Percentiles rank a stretch among this genome's conserved stretches.
Evolutionary conservation across 1,139 yeast species (phyloP).

Genomic region (Yamadazyma atmosphaerica): DNA sequence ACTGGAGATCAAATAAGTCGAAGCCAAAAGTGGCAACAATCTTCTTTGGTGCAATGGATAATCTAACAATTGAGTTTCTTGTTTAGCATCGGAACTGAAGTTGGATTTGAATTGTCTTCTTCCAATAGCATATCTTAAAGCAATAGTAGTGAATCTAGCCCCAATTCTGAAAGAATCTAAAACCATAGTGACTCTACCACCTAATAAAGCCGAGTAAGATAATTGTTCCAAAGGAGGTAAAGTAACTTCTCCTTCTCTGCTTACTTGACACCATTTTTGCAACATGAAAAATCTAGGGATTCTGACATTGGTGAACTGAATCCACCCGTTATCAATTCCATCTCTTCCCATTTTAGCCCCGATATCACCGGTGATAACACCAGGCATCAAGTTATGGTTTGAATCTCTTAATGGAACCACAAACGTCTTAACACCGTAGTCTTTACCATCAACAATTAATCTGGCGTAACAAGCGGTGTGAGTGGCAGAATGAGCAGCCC

Average conservation of each 20-base stretch:
- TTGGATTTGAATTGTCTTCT: conserved; percentile 75
- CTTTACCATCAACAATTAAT: conserved; percentile 75
- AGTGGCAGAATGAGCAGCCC: conserved; percentile 93
- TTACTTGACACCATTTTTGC: conserved; percentile 76
- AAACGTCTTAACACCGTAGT: conserved; percentile 88
- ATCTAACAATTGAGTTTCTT: conserved; percentile 74
- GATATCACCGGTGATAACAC: conserved; percentile 84
- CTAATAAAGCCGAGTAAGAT: conserved; percentile 81
- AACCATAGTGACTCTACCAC: conserved; percentile 90
- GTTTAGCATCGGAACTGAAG: conserved; percentile 32
- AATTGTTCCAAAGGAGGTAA: conserved; percentile 84
- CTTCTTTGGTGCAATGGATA: conserved; percentile 88
- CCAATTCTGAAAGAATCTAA: conserved; percentile 79
- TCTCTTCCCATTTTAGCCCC: conserved; percentile 94
- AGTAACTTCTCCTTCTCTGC: conserved; percentile 65
- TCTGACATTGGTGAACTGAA: conserved; percentile 78
- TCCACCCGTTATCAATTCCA: conserved; percentile 93
- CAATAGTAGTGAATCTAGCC: conserved; percentile 79
- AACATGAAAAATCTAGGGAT: conserved; percentile 85
- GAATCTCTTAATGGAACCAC: conserved; percentile 85
- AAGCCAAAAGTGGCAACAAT: conserved; percentile 75
- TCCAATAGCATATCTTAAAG: conserved; percentile 84
- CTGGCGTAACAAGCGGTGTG: conserved; percentile 83
- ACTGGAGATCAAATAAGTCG: conserved; percentile 74
- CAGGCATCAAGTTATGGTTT: conserved; percentile 70